A percentile compares a stretch with the other conserved stretches of the same genome.
Conservation (phyloP, 176 grass and related monocot species). For the Carex pumila region DNA sequence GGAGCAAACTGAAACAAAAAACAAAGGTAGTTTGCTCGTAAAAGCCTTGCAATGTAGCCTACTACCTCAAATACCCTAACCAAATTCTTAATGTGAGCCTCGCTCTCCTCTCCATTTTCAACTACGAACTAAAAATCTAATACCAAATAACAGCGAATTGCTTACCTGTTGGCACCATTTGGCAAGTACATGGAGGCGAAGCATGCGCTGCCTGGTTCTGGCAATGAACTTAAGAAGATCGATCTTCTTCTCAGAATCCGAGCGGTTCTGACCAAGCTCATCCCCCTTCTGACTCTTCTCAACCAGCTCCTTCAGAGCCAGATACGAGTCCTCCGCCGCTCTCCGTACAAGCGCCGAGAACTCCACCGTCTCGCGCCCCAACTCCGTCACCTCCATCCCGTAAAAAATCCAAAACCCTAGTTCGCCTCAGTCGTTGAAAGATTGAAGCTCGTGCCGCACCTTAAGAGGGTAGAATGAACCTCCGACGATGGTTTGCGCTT, state of each 20-base stretch:
- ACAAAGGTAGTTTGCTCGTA: background rate
- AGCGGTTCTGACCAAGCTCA: constrained; percentile 47
- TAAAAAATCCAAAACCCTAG: constrained; percentile 4
- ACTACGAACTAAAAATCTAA: background rate
- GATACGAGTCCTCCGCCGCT: constrained; percentile 85
- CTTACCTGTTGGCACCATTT: constrained; percentile 98
- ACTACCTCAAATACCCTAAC: background rate
- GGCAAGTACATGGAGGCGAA: constrained; percentile 92
- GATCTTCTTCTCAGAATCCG: constrained; percentile 96
- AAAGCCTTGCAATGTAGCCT: background rate
- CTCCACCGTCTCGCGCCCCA: constrained; percentile 89
- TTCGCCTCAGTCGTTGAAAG: background rate
- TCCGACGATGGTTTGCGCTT: background rate
- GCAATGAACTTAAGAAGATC: constrained; percentile 95
- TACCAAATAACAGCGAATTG: background rate
- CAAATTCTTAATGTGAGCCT: background rate
- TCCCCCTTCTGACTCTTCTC: constrained; percentile 58
- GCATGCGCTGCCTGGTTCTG: constrained; percentile 95
- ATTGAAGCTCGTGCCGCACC: background rate
- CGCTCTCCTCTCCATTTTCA: background rate
- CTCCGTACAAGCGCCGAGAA: constrained; percentile 72
- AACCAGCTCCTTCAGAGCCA: constrained; percentile 87
- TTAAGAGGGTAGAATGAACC: background rate
- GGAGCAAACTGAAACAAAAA: background rate
- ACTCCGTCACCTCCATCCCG: constrained; percentile 45